A percentile compares a stretch with the other conserved stretches of the same genome.
Evolutionary conservation across 2,329 filamentous ascomycete genomes (phyloP).

Genomic region (Fusarium sp.): DNA sequence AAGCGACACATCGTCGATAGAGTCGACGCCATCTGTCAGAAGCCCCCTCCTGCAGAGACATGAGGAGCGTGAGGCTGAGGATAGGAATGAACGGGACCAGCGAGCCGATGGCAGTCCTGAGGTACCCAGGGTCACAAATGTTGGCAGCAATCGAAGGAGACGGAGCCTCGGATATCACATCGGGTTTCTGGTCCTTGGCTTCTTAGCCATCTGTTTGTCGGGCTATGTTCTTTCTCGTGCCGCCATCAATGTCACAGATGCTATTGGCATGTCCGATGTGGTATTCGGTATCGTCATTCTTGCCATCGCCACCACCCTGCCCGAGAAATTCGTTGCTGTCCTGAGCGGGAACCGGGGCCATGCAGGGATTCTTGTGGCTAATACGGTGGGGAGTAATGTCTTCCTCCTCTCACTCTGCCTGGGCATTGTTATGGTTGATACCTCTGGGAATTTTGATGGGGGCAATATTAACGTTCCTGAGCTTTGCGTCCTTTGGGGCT

Average conservation of each 20-base stretch:
- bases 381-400: neutral
- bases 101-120: neutral
- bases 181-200: neutral
- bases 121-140: fast-evolving
- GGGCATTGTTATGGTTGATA: neutral
- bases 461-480: fast-evolving
- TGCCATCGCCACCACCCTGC: neutral
- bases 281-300: neutral
- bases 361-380: neutral
- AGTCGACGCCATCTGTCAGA: neutral
- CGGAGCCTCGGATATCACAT: neutral
- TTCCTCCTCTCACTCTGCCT: neutral
- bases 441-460: neutral
- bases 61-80: neutral
- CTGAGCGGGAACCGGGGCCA: neutral
- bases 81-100: neutral
- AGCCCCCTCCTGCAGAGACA: fast-evolving
- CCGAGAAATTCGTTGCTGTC: neutral
- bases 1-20: neutral
- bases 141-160: fast-evolving
- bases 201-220: neutral
- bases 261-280: neutral
- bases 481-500: neutral
- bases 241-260: neutral
- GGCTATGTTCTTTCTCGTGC: neutral